Conservation (phyloP, 441 rosid genomes). For the Corymbia citriodora region DNA sequence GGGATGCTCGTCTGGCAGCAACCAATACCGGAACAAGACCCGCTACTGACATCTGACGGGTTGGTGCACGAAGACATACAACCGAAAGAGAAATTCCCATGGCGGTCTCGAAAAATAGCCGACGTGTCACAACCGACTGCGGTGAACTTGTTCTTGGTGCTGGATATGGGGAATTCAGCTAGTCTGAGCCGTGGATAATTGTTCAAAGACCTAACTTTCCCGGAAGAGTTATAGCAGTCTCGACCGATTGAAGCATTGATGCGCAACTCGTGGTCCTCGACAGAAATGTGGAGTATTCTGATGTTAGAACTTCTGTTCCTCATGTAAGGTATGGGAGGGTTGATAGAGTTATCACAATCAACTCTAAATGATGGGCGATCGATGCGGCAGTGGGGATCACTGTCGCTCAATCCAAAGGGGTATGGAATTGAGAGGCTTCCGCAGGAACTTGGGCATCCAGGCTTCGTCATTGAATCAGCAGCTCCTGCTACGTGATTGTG, state of each 20-base stretch:
- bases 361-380: neutral
- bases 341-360: neutral
- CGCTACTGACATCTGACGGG: accelerated
- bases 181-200: accelerated
- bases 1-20: no score
- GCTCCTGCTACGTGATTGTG: neutral
- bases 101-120: accelerated
- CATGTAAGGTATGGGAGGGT: neutral
- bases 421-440: slow-evolving; percentile 9
- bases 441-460: neutral
- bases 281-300: no score
- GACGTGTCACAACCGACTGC: no score
- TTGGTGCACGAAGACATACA: no score
- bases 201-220: accelerated
- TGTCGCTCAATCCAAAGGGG: slow-evolving; percentile 4
- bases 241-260: accelerated
- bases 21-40: no score
- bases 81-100: accelerated
- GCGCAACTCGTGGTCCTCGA: no score
- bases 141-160: no score
- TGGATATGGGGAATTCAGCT: no score
- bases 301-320: no score
- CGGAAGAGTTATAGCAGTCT: no score
- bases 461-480: neutral
- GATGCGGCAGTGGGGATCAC: neutral